phyloP scores from a whole-genome alignment of 2,329 filamentous ascomycete species.

The Alternaria metachromatica region DNA sequence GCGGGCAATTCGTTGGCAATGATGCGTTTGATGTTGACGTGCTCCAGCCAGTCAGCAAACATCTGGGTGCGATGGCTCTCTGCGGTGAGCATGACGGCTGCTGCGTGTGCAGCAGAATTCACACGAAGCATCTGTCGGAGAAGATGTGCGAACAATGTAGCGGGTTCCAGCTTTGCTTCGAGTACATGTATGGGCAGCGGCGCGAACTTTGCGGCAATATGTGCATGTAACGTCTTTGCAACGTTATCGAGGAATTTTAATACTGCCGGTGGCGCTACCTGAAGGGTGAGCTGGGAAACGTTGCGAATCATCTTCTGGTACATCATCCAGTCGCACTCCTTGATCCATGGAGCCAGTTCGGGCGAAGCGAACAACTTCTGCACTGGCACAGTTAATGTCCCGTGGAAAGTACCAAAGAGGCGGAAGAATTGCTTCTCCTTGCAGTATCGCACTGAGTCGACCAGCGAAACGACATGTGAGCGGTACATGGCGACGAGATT shows the following conservation, averaged over 20 bases:
- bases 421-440: slow-evolving; percentile 97
- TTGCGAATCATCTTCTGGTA: slow-evolving; percentile 98
- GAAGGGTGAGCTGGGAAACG: slow-evolving; percentile 83
- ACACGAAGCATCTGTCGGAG: slow-evolving; percentile 87
- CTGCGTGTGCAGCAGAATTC: slow-evolving; percentile 91
- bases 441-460: slow-evolving; percentile 95
- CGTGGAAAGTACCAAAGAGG: slow-evolving; percentile 92
- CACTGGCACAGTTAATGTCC: slow-evolving; percentile 94
- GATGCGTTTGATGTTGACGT: slow-evolving; percentile 63
- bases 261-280: slow-evolving; percentile 88
- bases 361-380: slow-evolving; percentile 88
- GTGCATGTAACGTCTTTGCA: slow-evolving; percentile 77
- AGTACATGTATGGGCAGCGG: slow-evolving; percentile 85
- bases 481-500: slow-evolving; percentile 87
- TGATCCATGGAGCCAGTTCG: slow-evolving; percentile 87
- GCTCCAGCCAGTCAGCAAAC: slow-evolving; percentile 86
- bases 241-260: slow-evolving; percentile 88
- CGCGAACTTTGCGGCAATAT: slow-evolving; percentile 85
- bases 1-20: slow-evolving; percentile 63
- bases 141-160: slow-evolving; percentile 84
- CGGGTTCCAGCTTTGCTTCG: slow-evolving; percentile 84
- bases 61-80: slow-evolving; percentile 91
- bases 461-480: slow-evolving; percentile 91
- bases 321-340: slow-evolving; percentile 92
- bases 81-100: slow-evolving; percentile 89